Conservation (phyloP, 345 rosid genomes). For the Clarkia xantiana region DNA sequence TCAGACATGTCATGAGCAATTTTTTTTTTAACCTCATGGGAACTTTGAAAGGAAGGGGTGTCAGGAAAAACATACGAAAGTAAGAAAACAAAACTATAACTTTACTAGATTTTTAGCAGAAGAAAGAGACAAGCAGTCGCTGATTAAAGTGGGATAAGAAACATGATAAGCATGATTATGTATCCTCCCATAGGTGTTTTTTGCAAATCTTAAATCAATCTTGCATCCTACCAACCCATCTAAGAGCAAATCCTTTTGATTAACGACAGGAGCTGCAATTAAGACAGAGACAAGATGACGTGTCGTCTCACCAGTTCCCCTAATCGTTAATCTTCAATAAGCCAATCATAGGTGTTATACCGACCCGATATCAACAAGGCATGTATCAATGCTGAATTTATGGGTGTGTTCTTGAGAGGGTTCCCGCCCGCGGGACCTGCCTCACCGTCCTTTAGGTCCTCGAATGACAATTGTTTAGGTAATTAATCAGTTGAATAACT, state of each 20-base stretch:
- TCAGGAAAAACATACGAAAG: constrained; percentile 3
- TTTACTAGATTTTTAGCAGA: background rate
- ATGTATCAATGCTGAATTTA: constrained; percentile 1
- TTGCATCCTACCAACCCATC: constrained; percentile 9
- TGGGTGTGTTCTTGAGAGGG: constrained; percentile 9
- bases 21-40: constrained; percentile 1
- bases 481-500: constrained; percentile 1
- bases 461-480: constrained; percentile 7
- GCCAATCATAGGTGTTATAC: constrained; percentile 4
- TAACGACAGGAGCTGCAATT: background rate
- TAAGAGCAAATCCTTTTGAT: background rate
- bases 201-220: constrained; percentile 1
- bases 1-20: constrained; percentile 3
- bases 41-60: background rate
- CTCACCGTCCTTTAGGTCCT: constrained; percentile 6
- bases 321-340: background rate
- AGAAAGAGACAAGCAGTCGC: no score
- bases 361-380: background rate
- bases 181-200: background rate
- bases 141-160: constrained; percentile 7
- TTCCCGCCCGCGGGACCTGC: constrained; percentile 4
- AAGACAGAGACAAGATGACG: background rate
- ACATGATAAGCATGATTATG: constrained; percentile 25
- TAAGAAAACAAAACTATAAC: background rate
- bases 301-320: background rate